These are phyloP conservation scores for Oxyria digyna DNA, from an alignment of 148 eudicot genomes.

Conservation along the genomic window DNA sequence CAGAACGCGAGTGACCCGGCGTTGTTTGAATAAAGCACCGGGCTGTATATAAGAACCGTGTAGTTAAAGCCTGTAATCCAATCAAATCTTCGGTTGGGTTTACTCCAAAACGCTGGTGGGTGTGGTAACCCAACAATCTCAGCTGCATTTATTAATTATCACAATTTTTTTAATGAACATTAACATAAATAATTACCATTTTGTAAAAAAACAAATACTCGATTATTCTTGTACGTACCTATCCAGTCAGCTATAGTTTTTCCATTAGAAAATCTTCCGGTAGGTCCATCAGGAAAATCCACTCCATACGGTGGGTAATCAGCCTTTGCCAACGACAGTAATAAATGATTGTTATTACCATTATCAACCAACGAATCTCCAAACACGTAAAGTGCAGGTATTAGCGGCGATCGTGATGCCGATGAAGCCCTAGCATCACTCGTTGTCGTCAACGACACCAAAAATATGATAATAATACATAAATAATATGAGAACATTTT, in stretches of 20 bases:
- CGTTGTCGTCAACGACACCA: not conserved
- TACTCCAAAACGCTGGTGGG: slow-evolving; percentile 32
- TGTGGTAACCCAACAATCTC: slow-evolving; percentile 53
- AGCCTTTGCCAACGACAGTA: slow-evolving; percentile 48
- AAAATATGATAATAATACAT: not conserved
- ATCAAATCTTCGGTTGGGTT: not conserved
- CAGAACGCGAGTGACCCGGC: no score
- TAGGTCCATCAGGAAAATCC: slow-evolving; percentile 37
- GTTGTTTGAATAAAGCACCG: no score
- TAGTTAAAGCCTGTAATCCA: slow-evolving; percentile 25
- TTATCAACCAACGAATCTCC: slow-evolving; percentile 64
- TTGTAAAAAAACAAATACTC: no score
- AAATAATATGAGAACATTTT: no score
- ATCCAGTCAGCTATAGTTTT: slow-evolving; percentile 23
- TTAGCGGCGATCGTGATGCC: not conserved
- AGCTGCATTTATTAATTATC: slow-evolving; percentile 19
- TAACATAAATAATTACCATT: no score
- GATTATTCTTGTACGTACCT: no score
- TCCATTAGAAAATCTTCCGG: slow-evolving; percentile 71
- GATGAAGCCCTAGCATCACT: not conserved
- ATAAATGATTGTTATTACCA: slow-evolving; percentile 48
- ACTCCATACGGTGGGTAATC: slow-evolving; percentile 52
- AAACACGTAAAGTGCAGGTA: slow-evolving; percentile 54
- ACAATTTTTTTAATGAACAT: no score
- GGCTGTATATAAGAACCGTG: no score